Conservation (phyloP, 148 eudicot species). For the Beta vulgaris region DNA sequence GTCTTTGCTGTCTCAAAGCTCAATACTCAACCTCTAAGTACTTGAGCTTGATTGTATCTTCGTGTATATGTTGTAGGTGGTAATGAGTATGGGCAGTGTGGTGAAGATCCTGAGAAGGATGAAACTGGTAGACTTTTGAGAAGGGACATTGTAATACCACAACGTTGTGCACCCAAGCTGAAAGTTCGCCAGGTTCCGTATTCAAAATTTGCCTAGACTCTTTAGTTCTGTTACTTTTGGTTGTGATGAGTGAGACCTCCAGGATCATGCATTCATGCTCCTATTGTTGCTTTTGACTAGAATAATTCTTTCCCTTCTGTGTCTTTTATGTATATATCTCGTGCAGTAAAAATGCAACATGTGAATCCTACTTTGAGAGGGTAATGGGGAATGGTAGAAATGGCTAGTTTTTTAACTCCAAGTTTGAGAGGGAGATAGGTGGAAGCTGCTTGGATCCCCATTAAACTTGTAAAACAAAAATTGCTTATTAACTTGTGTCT, state of each 20-base stretch:
- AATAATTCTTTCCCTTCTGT: neutral
- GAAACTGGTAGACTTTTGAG: constrained; percentile 69
- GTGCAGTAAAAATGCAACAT: neutral
- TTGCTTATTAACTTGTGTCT: neutral
- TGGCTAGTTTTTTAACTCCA: neutral
- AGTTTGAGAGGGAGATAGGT: neutral
- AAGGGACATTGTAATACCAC: constrained; percentile 89
- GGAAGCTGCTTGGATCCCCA: neutral
- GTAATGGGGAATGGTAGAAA: neutral
- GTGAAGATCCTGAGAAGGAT: constrained; percentile 91
- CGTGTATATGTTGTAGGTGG: constrained; percentile 53
- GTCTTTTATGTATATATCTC: neutral
- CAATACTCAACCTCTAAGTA: constrained; percentile 1
- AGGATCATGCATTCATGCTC: neutral
- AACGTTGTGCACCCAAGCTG: constrained; percentile 87
- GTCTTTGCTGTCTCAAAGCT: neutral
- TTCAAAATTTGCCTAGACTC: neutral
- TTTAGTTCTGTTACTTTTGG: neutral
- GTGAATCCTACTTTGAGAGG: neutral
- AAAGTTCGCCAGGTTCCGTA: constrained; percentile 75
- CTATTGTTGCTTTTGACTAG: neutral
- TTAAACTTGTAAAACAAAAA: neutral
- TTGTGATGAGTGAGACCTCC: neutral
- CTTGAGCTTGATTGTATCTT: constrained; percentile 5
- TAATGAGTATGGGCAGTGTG: constrained; percentile 99